phyloP scores from a whole-genome alignment of 345 rosid species.

The Eucalyptus polybractea region DNA sequence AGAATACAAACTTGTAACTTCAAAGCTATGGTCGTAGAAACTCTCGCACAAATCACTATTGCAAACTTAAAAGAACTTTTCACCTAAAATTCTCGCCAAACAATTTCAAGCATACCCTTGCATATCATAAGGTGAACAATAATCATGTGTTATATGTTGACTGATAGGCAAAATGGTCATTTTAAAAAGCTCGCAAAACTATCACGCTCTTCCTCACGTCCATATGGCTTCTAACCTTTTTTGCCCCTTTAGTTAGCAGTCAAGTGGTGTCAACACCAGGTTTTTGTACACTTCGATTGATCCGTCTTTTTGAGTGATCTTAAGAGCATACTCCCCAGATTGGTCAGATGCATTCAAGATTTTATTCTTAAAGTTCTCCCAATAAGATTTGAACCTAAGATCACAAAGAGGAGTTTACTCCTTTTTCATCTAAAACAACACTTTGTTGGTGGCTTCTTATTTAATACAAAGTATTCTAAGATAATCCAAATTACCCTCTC shows the following conservation, averaged over 20 bases:
- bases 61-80: not conserved
- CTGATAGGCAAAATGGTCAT: not conserved
- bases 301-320: not conserved
- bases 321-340: not conserved
- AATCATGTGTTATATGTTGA: not conserved
- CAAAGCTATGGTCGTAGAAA: not conserved
- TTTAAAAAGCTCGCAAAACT: not conserved
- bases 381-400: not conserved
- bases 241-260: not conserved
- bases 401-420: not conserved
- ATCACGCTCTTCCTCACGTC: not conserved
- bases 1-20: not conserved
- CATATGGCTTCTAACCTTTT: not conserved
- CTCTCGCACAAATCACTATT: not conserved
- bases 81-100: not conserved
- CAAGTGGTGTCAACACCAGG: not conserved
- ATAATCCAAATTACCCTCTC: not conserved
- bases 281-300: not conserved
- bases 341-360: not conserved
- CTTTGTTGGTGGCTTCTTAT: not conserved
- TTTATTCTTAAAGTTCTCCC: not conserved
- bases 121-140: not conserved
- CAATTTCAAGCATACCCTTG: not conserved
- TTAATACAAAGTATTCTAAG: not conserved
- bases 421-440: not conserved